These are phyloP conservation scores for Cryptosporidium bovis DNA, from an alignment of 169 alveolate genomes.

Conservation along the genomic window DNA sequence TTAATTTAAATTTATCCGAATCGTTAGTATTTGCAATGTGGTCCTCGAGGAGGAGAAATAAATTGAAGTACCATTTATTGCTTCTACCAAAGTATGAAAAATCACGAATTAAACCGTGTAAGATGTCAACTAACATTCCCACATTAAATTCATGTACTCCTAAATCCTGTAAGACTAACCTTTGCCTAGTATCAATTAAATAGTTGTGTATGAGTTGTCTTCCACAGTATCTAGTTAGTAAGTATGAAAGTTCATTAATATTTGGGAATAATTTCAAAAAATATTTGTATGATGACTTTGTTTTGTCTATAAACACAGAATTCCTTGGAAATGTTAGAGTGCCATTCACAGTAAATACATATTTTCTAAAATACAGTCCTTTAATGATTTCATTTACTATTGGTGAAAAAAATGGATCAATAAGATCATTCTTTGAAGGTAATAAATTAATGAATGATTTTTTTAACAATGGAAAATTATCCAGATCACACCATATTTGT, in stretches of 20 bases:
- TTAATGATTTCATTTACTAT: background rate
- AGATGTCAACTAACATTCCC: slow-evolving; percentile 9
- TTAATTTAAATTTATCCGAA: background rate
- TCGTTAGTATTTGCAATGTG: background rate
- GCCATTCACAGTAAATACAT: slow-evolving; percentile 16
- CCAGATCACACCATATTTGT: background rate
- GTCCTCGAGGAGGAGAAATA: slow-evolving; percentile 20
- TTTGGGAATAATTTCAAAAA: slow-evolving; percentile 27
- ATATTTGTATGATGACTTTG: background rate
- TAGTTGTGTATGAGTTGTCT: background rate
- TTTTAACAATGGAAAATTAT: slow-evolving; percentile 33
- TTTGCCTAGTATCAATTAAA: background rate
- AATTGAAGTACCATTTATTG: slow-evolving; percentile 32
- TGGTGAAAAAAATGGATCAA: slow-evolving; percentile 36
- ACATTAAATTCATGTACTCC: slow-evolving; percentile 34
- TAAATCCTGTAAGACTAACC: slow-evolving; percentile 6
- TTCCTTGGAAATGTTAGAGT: slow-evolving; percentile 9
- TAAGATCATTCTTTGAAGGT: slow-evolving; percentile 7
- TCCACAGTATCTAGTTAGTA: slow-evolving; percentile 23
- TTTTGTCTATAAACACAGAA: slow-evolving; percentile 11
- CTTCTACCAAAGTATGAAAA: slow-evolving; percentile 54
- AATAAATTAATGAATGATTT: slow-evolving; percentile 27
- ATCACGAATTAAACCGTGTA: slow-evolving; percentile 46
- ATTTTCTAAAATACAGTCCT: background rate
- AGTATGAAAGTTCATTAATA: slow-evolving; percentile 32